These are phyloP conservation scores for Nothomitra cinnamomea DNA, from an alignment of 2,329 filamentous ascomycete species.

Conservation along the genomic window DNA sequence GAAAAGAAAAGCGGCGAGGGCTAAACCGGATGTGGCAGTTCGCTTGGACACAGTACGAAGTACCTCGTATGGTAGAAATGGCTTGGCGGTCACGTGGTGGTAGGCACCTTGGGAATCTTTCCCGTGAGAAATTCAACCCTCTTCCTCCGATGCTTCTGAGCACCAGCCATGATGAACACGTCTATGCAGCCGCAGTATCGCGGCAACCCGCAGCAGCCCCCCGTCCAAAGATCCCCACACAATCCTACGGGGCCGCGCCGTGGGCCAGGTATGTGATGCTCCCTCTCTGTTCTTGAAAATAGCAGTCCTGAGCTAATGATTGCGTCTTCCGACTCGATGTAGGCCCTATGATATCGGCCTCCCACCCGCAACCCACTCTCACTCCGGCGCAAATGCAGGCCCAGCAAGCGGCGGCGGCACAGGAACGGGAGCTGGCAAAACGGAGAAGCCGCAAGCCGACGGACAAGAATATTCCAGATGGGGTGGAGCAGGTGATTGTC, in stretches of 20 bases:
- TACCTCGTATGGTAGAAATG: no score
- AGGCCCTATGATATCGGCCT: constrained; percentile 8
- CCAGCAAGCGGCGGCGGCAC: constrained; percentile 28
- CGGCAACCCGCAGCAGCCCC: constrained; percentile 7
- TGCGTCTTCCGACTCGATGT: no score
- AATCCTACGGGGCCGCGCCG: constrained; percentile 7
- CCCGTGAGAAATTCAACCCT: no score
- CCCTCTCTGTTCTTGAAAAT: not conserved
- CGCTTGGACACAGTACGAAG: no score
- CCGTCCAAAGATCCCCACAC: constrained; percentile 9
- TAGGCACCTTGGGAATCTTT: no score
- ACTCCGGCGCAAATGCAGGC: constrained; percentile 27
- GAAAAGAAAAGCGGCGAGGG: no score
- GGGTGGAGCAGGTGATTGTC: constrained; percentile 65
- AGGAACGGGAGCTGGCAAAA: constrained; percentile 51
- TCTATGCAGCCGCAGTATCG: constrained; percentile 12
- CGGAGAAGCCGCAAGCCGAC: constrained; percentile 78
- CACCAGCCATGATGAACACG: constrained; percentile 10
- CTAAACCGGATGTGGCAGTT: no score
- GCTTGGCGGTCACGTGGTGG: no score
- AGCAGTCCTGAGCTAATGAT: not conserved
- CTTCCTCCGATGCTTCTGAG: no score
- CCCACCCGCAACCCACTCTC: constrained; percentile 5
- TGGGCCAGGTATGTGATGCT: constrained; percentile 8
- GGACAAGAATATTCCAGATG: constrained; percentile 87